Base-by-base conservation (phyloP, 305 asterid species). In the Ilex paraguariensis region DNA sequence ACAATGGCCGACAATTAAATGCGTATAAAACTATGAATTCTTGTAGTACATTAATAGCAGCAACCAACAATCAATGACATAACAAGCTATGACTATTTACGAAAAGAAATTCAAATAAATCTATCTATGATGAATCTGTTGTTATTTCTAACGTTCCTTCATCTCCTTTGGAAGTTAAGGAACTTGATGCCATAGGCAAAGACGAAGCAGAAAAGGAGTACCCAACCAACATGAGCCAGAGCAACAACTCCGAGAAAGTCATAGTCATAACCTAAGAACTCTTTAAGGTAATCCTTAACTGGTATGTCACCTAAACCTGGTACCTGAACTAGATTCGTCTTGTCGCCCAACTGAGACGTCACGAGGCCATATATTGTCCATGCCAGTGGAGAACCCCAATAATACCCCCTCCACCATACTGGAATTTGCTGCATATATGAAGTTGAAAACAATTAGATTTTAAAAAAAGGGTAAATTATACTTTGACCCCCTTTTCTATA, bases 131-230 rank as follows among this genome's bases (percentile, higher is more conserved):
- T 2, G 2, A 0, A 36, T 4, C 0, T 32, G 21, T 31, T 21
- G 5, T 10, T 53, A 40, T 44, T 55, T 13, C 46, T 57, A n/a
- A 31, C 9, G 28, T 36, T 63, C 52, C 12, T 46, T 77, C 57
- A 82, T 68, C 86, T 78, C 62, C 66, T 67, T 63, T 80, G 88
- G 71, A 71, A 85, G 81, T 85, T 85, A 30, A 85, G 69, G 57
- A 1, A 70, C 66, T 71, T 82, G 66, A 82, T 71, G 45, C 73
- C 87, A 9, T 61, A 64, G 57, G 78, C 83, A 17, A 77, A 83
- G 13, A 61, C 30, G 2, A 62, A n/a, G 13, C 58, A 66, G 61
- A 84, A 82, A 5, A 80, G 15, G 5, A 80, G 33, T 10, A 66
- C 56, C 69, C 82, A 82, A 33, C 70, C 74, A 14, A 84, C n/a